Evolutionary conservation across 495 filamentous ascomycete genomes (phyloP).

Genomic region (Tuber umbilicatum): DNA sequence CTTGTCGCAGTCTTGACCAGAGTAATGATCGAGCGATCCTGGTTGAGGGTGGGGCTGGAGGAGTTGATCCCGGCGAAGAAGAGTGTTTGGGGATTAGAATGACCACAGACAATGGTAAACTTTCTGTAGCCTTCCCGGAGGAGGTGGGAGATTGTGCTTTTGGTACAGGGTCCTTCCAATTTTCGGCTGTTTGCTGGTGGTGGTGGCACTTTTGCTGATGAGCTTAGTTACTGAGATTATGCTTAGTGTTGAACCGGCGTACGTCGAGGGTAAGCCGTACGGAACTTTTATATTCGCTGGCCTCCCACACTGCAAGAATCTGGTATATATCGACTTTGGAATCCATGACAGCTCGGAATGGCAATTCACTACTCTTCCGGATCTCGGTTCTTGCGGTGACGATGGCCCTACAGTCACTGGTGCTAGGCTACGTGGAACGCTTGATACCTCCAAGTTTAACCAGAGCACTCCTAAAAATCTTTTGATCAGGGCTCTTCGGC

Average conservation of each 20-base stretch:
- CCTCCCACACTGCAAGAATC: conserved; percentile 28
- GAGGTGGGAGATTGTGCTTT: conserved; percentile 26
- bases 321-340: conserved; percentile 31
- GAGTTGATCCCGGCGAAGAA: not conserved
- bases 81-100: conserved; percentile 19
- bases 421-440: not conserved
- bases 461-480: not conserved
- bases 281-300: conserved; percentile 38
- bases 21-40: conserved; percentile 10
- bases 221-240: conserved; percentile 30
- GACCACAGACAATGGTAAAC: conserved; percentile 23
- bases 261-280: conserved; percentile 29
- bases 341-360: conserved; percentile 27
- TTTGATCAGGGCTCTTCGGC: conserved; percentile 22
- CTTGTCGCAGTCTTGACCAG: not conserved
- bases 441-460: not conserved
- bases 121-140: conserved; percentile 32
- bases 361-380: conserved; percentile 29
- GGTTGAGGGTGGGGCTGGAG: conserved; percentile 22
- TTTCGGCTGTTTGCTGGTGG: not conserved
- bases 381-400: not conserved
- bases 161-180: conserved; percentile 9
- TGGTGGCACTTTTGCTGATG: conserved; percentile 7
- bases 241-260: conserved; percentile 28
- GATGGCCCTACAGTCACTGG: not conserved